These are phyloP conservation scores for Typha latifolia DNA, from an alignment of 176 grass and related monocot species.

Conservation along the genomic window DNA sequence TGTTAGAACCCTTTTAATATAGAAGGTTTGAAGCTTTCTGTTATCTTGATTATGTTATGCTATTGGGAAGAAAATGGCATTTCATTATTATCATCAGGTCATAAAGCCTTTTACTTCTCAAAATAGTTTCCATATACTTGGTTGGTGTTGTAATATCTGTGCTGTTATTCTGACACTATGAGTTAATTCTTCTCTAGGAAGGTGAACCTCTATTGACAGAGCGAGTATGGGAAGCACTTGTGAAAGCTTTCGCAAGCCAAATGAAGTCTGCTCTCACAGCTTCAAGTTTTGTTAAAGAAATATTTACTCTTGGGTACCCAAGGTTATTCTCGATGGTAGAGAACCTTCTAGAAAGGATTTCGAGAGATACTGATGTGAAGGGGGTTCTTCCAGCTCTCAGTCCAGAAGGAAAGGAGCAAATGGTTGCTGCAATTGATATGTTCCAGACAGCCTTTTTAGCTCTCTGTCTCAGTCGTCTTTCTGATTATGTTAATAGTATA, in stretches of 20 bases:
- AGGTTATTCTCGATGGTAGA: slow-evolving; percentile 86
- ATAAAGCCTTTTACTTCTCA: neutral
- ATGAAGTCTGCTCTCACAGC: slow-evolving; percentile 88
- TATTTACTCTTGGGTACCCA: slow-evolving; percentile 93
- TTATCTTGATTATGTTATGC: neutral
- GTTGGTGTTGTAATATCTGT: neutral
- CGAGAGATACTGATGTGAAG: slow-evolving; percentile 83
- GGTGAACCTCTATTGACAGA: slow-evolving; percentile 95
- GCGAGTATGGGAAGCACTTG: slow-evolving; percentile 94
- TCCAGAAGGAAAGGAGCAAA: slow-evolving; percentile 64
- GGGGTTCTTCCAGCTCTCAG: slow-evolving; percentile 75
- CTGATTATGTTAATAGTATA: slow-evolving; percentile 93
- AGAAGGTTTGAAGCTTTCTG: no score
- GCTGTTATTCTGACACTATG: neutral
- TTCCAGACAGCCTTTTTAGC: slow-evolving; percentile 81
- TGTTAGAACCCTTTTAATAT: no score
- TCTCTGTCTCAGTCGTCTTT: slow-evolving; percentile 76
- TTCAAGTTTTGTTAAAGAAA: slow-evolving; percentile 98
- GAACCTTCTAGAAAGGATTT: slow-evolving; percentile 92
- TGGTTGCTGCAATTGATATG: slow-evolving; percentile 72
- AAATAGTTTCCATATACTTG: neutral
- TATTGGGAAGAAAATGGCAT: neutral
- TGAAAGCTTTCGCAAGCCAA: slow-evolving; percentile 89
- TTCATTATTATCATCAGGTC: neutral
- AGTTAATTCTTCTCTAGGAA: slow-evolving; percentile 40